These are phyloP conservation scores for Boletellus dicymbophilus DNA, from an alignment of 1,284 basidiomycete species.

Conservation along the genomic window DNA sequence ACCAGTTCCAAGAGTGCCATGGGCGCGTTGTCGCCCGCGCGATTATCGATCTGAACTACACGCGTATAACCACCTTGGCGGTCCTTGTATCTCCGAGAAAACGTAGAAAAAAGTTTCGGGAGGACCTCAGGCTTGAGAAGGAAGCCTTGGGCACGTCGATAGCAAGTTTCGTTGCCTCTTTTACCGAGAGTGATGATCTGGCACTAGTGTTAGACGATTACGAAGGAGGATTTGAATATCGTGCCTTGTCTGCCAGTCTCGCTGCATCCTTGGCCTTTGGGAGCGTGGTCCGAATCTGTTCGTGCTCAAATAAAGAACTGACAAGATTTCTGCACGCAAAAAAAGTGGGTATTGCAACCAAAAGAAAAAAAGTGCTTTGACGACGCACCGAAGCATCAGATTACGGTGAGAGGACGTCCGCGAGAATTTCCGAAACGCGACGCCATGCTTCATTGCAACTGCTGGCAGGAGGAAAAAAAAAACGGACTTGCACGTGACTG, in stretches of 20 bases:
- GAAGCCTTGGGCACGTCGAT: constrained; percentile 71
- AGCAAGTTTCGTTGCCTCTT: constrained; percentile 67
- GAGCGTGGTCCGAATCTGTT: constrained; percentile 95
- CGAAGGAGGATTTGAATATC: not conserved
- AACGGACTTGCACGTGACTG: not conserved
- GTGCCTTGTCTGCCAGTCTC: constrained; percentile 90
- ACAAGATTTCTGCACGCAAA: constrained; percentile 83
- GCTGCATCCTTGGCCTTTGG: constrained; percentile 95
- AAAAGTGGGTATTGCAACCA: constrained; percentile 4
- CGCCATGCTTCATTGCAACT: constrained; percentile 68
- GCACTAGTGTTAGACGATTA: constrained; percentile 11
- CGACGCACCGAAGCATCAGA: constrained; percentile 81
- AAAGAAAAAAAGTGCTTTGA: no score
- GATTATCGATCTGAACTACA: constrained; percentile 87
- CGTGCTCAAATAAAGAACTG: constrained; percentile 92
- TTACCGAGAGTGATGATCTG: constrained; percentile 92
- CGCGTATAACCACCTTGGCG: constrained; percentile 96
- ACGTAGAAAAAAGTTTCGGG: constrained; percentile 80
- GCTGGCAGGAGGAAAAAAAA: not conserved
- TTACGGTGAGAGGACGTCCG: constrained; percentile 85
- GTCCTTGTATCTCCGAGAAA: constrained; percentile 80
- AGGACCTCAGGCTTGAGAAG: constrained; percentile 72
- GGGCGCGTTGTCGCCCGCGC: constrained; percentile 92
- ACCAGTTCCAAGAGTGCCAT: constrained; percentile 93
- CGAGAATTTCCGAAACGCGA: constrained; percentile 87